Conservation (phyloP, 495 filamentous ascomycete species). For the Neurospora sp. region DNA sequence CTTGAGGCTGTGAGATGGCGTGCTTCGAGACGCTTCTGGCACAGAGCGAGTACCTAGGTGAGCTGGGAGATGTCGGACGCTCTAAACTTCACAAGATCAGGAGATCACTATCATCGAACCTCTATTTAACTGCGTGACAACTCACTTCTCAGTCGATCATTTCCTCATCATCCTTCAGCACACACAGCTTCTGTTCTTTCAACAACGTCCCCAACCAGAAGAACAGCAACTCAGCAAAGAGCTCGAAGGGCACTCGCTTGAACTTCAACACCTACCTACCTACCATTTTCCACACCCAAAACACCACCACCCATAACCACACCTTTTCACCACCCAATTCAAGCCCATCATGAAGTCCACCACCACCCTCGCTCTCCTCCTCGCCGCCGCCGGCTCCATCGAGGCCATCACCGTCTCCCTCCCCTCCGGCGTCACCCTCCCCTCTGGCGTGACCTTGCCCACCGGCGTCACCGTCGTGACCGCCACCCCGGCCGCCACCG, state of each 20-base stretch:
- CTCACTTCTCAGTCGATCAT: neutral
- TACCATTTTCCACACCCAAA: neutral
- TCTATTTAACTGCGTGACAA: neutral
- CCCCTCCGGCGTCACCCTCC: slow-evolving; percentile 16
- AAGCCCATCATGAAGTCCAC: neutral
- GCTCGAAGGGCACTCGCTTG: neutral
- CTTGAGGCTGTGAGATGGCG: neutral
- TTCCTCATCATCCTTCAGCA: neutral
- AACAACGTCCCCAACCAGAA: neutral
- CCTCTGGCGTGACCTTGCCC: slow-evolving; percentile 16
- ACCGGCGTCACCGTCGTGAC: slow-evolving; percentile 21
- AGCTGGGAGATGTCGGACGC: neutral
- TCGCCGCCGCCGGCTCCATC: neutral
- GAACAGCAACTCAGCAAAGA: neutral
- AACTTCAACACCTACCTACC: neutral
- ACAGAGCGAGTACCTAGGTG: neutral
- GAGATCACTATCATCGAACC: neutral
- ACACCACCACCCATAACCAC: neutral
- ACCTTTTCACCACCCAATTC: neutral
- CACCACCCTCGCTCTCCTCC: neutral
- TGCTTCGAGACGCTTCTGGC: neutral
- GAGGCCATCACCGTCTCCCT: slow-evolving; percentile 6
- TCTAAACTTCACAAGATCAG: neutral
- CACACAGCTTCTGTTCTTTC: neutral
- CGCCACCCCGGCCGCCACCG: slow-evolving; percentile 3